Base-by-base conservation (phyloP, 176 grass and related monocot species). In the Zea luxurians region DNA sequence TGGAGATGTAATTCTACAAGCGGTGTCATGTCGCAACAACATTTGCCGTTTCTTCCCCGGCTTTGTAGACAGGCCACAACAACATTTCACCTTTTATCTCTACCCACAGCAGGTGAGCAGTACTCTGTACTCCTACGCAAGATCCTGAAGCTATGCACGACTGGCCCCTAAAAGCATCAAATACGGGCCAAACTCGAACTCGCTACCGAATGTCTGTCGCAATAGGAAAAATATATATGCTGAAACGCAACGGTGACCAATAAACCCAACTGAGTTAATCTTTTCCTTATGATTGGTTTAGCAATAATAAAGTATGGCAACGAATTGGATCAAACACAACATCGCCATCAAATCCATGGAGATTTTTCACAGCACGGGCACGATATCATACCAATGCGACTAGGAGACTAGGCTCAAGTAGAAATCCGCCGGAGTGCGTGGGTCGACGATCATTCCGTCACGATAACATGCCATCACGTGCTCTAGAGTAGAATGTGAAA, bases 1-100 rank as follows among this genome's bases (percentile, higher is more conserved):
- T 64, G 69, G 71, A 7, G 68, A 73, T 70, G 58, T 64, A 40
- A 43, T 63, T 64, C 54, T n/a, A 72, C 44, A n/a, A n/a, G 16
- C 4, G 20, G 59, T 64, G 74, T 64, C 74, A 77, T 37, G 74
- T 27, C 59, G 35, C 61, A 52, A 37, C 75, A 52, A 37, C 37
- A 8, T 3, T 37, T 21, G 43, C 57, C 57, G 13, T 27, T 64
- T 38, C 48, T 38, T 38, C 10, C 48, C 35, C 8, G 70, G 35
- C 8, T n/a, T 59, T 59, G 52, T 55, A 27, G 52, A 55, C 52
- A 55, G 6, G 16, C 52, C 6, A 55, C 15, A 55, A 4, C 37
- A 38, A 38, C 37, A 38, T n/a, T n/a, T n/a, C n/a, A n/a, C n/a
- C n/a, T n/a, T n/a, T n/a, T n/a, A n/a, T n/a, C n/a, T n/a, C n/a